Percentiles rank a stretch among this genome's conserved stretches.
Conservation (phyloP, 768 basidiomycete species). For the Imleria badia region DNA sequence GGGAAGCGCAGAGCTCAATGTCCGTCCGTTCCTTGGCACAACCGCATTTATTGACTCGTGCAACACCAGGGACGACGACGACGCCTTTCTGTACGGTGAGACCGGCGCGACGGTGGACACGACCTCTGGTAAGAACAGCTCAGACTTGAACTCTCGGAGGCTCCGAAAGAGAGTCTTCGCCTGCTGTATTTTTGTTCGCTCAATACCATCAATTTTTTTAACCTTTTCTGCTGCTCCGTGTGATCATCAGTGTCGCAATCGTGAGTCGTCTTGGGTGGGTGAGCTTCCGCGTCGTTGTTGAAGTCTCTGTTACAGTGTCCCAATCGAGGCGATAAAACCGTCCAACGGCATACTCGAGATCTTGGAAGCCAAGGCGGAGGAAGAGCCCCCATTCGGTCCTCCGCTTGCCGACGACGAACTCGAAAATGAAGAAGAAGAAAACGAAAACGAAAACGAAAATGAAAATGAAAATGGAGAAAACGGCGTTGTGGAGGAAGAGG, state of each 20-base stretch:
- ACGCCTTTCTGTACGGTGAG: constrained; percentile 76
- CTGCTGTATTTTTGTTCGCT: constrained; percentile 33
- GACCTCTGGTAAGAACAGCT: constrained; percentile 49
- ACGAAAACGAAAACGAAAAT: not conserved
- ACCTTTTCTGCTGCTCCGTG: constrained; percentile 35
- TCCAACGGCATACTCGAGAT: constrained; percentile 51
- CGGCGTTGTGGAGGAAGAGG: constrained; percentile 42
- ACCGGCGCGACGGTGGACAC: constrained; percentile 36
- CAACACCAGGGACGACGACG: constrained; percentile 67
- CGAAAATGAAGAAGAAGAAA: constrained; percentile 25
- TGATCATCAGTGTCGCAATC: constrained; percentile 57
- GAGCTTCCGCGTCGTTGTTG: constrained; percentile 21
- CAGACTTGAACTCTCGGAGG: constrained; percentile 23
- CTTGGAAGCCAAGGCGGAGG: constrained; percentile 47
- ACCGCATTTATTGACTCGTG: constrained; percentile 26
- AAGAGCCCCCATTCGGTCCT: constrained; percentile 32
- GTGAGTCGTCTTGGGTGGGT: constrained; percentile 49
- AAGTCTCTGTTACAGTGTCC: constrained; percentile 32
- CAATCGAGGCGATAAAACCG: constrained; percentile 42
- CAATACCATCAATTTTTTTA: constrained; percentile 43
- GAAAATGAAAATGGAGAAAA: constrained; percentile 35
- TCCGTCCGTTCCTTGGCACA: constrained; percentile 24
- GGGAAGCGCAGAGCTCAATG: constrained; percentile 26
- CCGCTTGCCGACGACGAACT: constrained; percentile 21
- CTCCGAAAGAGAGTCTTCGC: constrained; percentile 29